Evolutionary conservation across 2,329 filamentous ascomycete species (phyloP).

Genomic region (Incumbomyces lentus): DNA sequence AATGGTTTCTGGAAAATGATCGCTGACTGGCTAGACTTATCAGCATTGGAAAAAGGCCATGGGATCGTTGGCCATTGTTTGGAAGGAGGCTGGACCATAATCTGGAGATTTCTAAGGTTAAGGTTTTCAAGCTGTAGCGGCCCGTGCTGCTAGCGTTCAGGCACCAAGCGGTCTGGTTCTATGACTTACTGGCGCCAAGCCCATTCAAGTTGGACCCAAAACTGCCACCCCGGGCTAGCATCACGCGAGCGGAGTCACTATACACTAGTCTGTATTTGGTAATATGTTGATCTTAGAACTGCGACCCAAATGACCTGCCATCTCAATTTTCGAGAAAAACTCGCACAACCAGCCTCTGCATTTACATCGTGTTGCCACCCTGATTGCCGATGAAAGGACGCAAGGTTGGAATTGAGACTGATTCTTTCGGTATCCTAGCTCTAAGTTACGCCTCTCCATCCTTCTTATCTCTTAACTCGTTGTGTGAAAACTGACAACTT

Average conservation of each 20-base stretch:
- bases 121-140: neutral
- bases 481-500: slow-evolving; percentile 7
- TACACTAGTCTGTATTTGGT: neutral
- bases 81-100: too few relatives aligned
- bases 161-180: neutral
- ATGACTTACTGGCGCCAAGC: too few relatives aligned
- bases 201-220: too few relatives aligned
- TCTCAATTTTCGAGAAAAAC: slow-evolving; percentile 7
- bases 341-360: slow-evolving; percentile 17
- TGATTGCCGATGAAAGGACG: slow-evolving; percentile 15
- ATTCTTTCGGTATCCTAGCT: slow-evolving; percentile 13
- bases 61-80: too few relatives aligned
- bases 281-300: neutral
- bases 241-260: neutral
- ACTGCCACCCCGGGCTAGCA: too few relatives aligned
- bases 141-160: neutral
- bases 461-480: slow-evolving; percentile 24
- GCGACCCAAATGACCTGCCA: slow-evolving; percentile 6
- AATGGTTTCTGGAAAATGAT: too few relatives aligned
- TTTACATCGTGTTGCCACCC: slow-evolving; percentile 12
- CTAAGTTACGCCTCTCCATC: slow-evolving; percentile 29
- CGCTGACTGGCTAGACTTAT: too few relatives aligned
- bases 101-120: too few relatives aligned
- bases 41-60: too few relatives aligned
- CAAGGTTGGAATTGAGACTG: neutral